A percentile compares a stretch with the other conserved stretches of the same genome.
These are phyloP conservation scores for Ilex aquifolium DNA, from an alignment of 257 asterid genomes.

Conservation along the genomic window DNA sequence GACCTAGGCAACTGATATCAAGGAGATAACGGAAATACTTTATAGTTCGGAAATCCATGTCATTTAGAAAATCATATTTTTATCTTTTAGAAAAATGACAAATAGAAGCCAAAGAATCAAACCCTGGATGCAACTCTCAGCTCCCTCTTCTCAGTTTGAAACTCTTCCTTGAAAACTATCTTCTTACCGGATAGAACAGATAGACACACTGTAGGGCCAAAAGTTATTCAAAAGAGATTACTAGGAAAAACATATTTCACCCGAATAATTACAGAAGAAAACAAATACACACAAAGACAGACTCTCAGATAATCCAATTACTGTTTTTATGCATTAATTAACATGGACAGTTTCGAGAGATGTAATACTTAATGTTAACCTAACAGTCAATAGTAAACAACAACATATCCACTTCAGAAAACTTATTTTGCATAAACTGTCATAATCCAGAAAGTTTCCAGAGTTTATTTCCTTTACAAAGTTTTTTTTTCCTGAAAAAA, in stretches of 20 bases:
- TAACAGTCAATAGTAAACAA: too few species aligned
- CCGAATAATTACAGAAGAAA: not conserved
- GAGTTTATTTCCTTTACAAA: too few species aligned
- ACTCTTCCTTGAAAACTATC: conserved; percentile 25
- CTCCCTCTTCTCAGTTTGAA: conserved; percentile 40
- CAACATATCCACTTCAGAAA: too few species aligned
- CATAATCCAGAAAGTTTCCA: too few species aligned
- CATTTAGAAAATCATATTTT: too few species aligned
- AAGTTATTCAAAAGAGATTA: not conserved
- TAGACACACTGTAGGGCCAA: conserved; percentile 34
- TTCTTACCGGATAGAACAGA: conserved; percentile 21
- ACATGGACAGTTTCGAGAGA: too few species aligned
- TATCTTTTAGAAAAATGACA: not conserved
- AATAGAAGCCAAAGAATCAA: not conserved
- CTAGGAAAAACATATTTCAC: not conserved
- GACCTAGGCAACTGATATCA: conserved; percentile 37
- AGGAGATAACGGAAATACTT: not conserved
- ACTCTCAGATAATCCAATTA: too few species aligned
- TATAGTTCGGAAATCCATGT: too few species aligned
- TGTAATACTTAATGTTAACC: too few species aligned
- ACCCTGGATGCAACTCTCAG: conserved; percentile 41
- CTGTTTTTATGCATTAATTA: too few species aligned
- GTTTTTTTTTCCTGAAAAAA: too few species aligned
- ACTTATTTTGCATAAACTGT: too few species aligned
- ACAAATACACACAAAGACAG: conserved; percentile 2